These are phyloP conservation scores for Fusarium vanettenii DNA, from an alignment of 2,329 filamentous ascomycete genomes.

Conservation along the genomic window DNA sequence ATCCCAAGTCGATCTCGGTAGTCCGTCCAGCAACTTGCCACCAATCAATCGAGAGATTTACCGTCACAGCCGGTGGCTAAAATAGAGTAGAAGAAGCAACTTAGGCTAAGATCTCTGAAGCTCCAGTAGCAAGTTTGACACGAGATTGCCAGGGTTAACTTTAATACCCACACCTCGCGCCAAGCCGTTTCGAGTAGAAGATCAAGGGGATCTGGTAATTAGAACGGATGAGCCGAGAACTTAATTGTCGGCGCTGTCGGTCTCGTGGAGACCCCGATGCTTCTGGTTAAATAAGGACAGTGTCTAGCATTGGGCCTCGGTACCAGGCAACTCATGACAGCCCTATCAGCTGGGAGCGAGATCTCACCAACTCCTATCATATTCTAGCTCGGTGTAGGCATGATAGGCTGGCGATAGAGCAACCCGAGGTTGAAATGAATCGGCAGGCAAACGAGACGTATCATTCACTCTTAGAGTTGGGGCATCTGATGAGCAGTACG, in stretches of 20 bases:
- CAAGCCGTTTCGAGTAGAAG: not conserved
- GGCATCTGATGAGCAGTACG: not conserved
- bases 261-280: not conserved
- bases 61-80: not conserved
- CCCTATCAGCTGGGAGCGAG: not conserved
- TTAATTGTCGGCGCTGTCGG: not conserved
- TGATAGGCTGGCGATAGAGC: not conserved
- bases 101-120: not conserved
- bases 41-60: not conserved
- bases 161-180: not conserved
- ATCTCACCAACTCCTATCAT: not conserved
- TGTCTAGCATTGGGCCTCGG: not conserved
- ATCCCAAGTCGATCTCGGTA: not conserved
- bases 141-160: slow-evolving; percentile 1
- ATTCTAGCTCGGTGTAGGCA: not conserved
- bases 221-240: not conserved
- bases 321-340: not conserved
- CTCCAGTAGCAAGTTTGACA: not conserved
- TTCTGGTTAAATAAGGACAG: not conserved
- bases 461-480: not conserved
- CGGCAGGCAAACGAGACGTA: not conserved
- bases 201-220: not conserved
- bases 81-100: not conserved
- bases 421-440: not conserved
- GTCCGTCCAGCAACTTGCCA: not conserved